Conservation (phyloP, 192 early-diverging fungal species). For the Lunasporangiospora selenospora region DNA sequence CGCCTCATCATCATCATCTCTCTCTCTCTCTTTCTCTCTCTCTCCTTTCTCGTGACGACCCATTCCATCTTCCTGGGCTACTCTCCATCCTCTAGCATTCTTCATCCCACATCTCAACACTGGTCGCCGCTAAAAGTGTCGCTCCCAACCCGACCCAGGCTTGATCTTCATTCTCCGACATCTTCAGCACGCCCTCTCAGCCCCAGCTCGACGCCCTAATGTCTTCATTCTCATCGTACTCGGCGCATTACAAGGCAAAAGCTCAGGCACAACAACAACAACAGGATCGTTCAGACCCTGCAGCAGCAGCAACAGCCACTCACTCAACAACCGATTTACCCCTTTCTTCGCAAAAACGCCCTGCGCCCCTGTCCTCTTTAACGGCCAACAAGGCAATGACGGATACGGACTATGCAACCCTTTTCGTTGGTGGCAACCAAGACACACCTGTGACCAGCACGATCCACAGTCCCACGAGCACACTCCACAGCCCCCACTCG, state of each 20-base stretch:
- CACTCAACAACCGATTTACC: neutral
- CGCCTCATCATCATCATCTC: neutral
- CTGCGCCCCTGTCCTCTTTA: neutral
- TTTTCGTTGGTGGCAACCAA: neutral
- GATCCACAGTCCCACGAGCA: constrained; percentile 13
- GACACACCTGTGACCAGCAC: neutral
- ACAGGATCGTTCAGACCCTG: neutral
- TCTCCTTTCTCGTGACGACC: neutral
- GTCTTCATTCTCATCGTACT: constrained; percentile 31
- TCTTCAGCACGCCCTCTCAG: too few relatives aligned
- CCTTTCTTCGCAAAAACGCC: neutral
- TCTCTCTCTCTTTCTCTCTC: neutral
- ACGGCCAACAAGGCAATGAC: neutral
- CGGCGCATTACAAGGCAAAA: constrained; percentile 13
- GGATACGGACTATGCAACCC: neutral
- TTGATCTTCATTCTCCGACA: neutral
- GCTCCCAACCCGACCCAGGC: neutral
- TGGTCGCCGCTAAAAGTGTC: neutral
- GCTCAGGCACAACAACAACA: neutral
- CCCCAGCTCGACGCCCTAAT: too few relatives aligned
- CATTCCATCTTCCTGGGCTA: neutral
- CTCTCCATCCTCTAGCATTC: neutral
- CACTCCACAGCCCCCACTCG: constrained; percentile 2
- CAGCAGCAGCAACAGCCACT: constrained; percentile 1
- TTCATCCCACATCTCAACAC: too few relatives aligned